Evolutionary conservation across 805 yeast genomes (phyloP).

Genomic region (Suhomyces sp.): DNA sequence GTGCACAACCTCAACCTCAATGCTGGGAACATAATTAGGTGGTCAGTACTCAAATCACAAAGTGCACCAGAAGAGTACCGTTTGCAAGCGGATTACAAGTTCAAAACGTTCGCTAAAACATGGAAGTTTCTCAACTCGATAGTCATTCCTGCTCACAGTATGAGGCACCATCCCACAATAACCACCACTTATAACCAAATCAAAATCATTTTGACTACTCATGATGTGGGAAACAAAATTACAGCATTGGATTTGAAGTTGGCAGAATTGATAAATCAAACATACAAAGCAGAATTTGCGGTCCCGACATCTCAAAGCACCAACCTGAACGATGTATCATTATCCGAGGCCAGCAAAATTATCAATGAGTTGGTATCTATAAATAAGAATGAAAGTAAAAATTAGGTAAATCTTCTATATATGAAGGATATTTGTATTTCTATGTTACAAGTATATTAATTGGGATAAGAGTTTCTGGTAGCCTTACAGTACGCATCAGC

Average conservation of each 20-base stretch:
- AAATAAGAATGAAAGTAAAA: neutral
- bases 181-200: constrained; percentile 61
- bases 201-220: constrained; percentile 56
- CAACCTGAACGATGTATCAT: constrained; percentile 4
- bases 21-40: constrained; percentile 1
- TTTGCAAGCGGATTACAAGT: constrained; percentile 37
- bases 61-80: neutral
- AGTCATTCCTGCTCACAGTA: constrained; percentile 53
- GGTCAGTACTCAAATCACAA: neutral
- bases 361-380: constrained; percentile 10
- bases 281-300: constrained; percentile 1
- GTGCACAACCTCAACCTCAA: constrained; percentile 6
- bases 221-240: constrained; percentile 51
- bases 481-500: constrained; percentile 73
- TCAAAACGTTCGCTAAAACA: constrained; percentile 56
- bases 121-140: constrained; percentile 65
- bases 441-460: constrained; percentile 1
- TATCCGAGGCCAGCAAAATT: constrained; percentile 11
- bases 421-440: neutral
- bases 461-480: constrained; percentile 8
- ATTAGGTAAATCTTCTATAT: neutral
- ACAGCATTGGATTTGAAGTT: constrained; percentile 58
- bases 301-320: neutral
- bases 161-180: constrained; percentile 72
- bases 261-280: constrained; percentile 40